Base-by-base conservation (phyloP, 106 monocot species). In the Chionographis japonica region DNA sequence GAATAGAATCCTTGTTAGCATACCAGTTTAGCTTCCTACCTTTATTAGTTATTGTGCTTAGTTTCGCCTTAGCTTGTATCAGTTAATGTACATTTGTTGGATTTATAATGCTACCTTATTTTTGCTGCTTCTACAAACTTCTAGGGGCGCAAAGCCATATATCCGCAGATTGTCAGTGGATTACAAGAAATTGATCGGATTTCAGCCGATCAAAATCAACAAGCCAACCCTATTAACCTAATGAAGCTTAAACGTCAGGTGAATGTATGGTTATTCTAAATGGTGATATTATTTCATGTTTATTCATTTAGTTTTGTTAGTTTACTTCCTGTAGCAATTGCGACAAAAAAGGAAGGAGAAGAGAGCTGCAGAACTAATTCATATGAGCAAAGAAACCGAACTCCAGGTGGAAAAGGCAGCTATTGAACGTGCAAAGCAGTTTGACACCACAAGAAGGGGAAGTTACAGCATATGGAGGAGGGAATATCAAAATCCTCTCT, bases 381-480 rank as follows among this genome's bases (percentile, higher is more conserved):
- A 80, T 6, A 78, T 86, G 80, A 83, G 72, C 42, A 71, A 69
- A 70, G 86, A 80, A 67, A 68, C 68, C 61, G 83, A 90, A 78
- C 66, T 75, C 4, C 57, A 73, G 57, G 69, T 83, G 62, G 60
- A 73, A 68, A 75, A 56, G 11, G 75, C 50, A 54, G 90, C 86
- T 12, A 86, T 86, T 56, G 70, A 80, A 64, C 79, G 72, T 62
- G 56, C 86, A 37, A 72, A 63, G 63, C 58, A 75, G 58, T 83
- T 90, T 11, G 68, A 77, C 17, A 75, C 56, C 65, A 70, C 43
- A 58, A 7, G 61, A 7, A 77, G 37, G 55, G 80, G 70, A 49
- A 72, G 68, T 52, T 83, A 80, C 65, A 81, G 78, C 73, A 86
- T 86, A 77, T 86, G 86, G 86, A 83, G 82, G 81, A 79, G 54